These are phyloP conservation scores for Phalaenopsis aphrodite DNA, from an alignment of 106 monocot genomes.

Conservation along the genomic window DNA sequence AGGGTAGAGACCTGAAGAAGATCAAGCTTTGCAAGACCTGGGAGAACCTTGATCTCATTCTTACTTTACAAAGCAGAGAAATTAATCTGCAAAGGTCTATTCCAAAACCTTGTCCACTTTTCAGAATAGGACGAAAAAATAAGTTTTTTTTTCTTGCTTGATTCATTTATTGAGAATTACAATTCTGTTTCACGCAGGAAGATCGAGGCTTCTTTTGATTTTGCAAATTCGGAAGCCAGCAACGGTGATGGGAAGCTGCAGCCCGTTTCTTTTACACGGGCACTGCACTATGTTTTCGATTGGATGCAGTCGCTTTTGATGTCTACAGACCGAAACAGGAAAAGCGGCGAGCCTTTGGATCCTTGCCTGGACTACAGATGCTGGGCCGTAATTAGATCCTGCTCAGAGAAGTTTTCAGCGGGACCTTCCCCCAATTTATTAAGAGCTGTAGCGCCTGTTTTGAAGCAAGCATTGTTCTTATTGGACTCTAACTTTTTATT, in stretches of 20 bases:
- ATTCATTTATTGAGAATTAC: background rate
- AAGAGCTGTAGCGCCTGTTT: conserved; percentile 31
- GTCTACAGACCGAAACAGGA: conserved; percentile 20
- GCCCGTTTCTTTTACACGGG: conserved; percentile 26
- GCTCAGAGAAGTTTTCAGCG: conserved; percentile 37
- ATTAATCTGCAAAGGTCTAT: conserved; percentile 36
- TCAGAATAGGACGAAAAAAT: background rate
- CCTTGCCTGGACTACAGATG: conserved; percentile 58
- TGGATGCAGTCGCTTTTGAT: conserved; percentile 66
- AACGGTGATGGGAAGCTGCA: background rate
- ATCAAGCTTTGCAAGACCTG: conserved; percentile 20
- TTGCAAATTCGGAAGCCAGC: conserved; percentile 21
- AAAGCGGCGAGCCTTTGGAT: conserved; percentile 21
- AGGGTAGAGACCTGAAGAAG: conserved; percentile 16
- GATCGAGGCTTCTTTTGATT: conserved; percentile 57
- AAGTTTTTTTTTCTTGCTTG: background rate
- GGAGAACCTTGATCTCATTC: conserved; percentile 66
- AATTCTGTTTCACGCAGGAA: conserved; percentile 38
- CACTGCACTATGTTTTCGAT: conserved; percentile 39
- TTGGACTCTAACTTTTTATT: conserved; percentile 3
- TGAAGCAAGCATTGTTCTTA: conserved; percentile 9
- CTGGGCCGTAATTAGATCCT: conserved; percentile 62
- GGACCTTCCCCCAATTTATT: conserved; percentile 47
- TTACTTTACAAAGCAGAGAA: conserved; percentile 58
- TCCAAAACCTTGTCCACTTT: background rate